A percentile compares a stretch with the other conserved stretches of the same genome.
phyloP scores from a whole-genome alignment of 2,329 filamentous ascomycete genomes.

The Fusarium gaditjirri region DNA sequence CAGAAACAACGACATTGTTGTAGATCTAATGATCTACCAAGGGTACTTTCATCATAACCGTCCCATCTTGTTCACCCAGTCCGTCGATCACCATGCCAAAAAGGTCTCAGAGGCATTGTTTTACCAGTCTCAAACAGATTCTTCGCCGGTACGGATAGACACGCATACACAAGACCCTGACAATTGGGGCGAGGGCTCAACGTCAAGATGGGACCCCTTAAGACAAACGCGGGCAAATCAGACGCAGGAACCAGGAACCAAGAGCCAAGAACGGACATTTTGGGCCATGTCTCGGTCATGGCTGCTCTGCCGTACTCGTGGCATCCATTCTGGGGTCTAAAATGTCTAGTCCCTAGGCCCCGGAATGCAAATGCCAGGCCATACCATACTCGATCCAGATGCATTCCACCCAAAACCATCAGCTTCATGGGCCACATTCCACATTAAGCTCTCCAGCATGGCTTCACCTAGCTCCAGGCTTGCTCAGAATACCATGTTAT shows the following conservation, averaged over 20 bases:
- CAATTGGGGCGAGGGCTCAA: slow-evolving; percentile 1
- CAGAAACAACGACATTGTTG: slow-evolving; percentile 1
- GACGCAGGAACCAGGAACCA: slow-evolving; percentile 31
- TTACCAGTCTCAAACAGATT: neutral
- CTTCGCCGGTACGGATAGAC: neutral
- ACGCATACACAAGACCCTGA: slow-evolving; percentile 11
- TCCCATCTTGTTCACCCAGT: neutral
- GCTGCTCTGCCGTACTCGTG: slow-evolving; percentile 11
- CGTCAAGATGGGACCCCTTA: slow-evolving; percentile 4
- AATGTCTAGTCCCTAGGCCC: slow-evolving; percentile 9
- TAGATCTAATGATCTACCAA: slow-evolving; percentile 18
- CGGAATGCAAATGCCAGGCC: slow-evolving; percentile 29
- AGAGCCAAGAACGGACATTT: slow-evolving; percentile 3
- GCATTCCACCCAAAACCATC: slow-evolving; percentile 30
- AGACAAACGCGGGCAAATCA: slow-evolving; percentile 16
- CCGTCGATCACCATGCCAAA: neutral
- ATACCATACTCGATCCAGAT: slow-evolving; percentile 25
- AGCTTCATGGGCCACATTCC: slow-evolving; percentile 31
- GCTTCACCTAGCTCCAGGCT: slow-evolving; percentile 28
- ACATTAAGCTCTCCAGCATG: slow-evolving; percentile 20
- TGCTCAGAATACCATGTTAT: slow-evolving; percentile 27
- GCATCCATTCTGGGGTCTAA: slow-evolving; percentile 3
- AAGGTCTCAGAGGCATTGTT: neutral
- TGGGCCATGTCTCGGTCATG: slow-evolving; percentile 10
- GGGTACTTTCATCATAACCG: neutral